Base-by-base conservation (phyloP, 2,329 filamentous ascomycete species). In the Lomentospora prolificans region DNA sequence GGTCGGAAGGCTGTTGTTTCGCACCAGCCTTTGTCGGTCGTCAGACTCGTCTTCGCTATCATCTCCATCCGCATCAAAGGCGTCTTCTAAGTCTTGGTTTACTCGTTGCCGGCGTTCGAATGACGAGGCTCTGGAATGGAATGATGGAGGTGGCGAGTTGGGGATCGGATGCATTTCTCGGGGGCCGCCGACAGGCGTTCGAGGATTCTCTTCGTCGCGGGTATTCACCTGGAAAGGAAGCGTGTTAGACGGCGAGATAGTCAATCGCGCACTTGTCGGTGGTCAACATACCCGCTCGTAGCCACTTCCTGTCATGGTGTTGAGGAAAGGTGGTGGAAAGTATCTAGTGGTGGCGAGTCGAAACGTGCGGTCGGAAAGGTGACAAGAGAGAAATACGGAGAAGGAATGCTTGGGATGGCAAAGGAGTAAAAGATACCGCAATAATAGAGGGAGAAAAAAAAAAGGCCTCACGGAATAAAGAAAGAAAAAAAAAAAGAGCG, bases 21-120 rank as follows among this genome's bases (percentile, higher is more conserved):
- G 84, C 75, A 96, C 91, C 64, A 97, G 72, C 61, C 91, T 84
- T 71, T 94, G 89, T 62, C 90, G 81, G 69, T 96, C 90, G 68
- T 95, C 89, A 57, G 80, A 77, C 58, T 87, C 85, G 63, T 89
- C 79, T 56, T 87, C 87, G 65, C 85, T 85, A 60, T 87, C 86
- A 59, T 86, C 89, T 59, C 85, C 87, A 61, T 87, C 87, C 65
- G 87, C 83, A 67, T 90, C 92, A 69, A 99, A 99, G 1, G 94
- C 90, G 67, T 97, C 92, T 63, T 89, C 89, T 12, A 99, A 80
- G n/a, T 89, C 86, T 59, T 87, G 79, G 64, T 96, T 85, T 58
- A 90, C 86, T 7, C 64, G 68, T 19, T 48, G 28, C 59, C 64
- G 66, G 53, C 69, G 72, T 56, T 69, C 70, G 51, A 63, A 69